Base-by-base conservation (phyloP, 768 basidiomycete species). In the Tylopilus vinaceipallidus region DNA sequence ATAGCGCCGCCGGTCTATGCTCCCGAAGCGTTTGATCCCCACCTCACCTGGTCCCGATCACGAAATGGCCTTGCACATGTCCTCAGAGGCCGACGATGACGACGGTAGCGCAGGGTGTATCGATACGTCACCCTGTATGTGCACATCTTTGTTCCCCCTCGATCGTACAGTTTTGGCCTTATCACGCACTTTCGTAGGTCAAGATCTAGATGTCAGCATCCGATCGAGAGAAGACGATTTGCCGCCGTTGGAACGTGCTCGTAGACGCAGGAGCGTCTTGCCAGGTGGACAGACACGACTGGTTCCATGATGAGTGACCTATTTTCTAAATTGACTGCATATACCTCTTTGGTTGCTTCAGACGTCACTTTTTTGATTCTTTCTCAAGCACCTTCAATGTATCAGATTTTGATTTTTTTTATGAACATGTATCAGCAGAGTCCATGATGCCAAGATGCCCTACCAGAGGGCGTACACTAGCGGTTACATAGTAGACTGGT, bases 1-100 rank as follows among this genome's bases (percentile, higher is more conserved):
- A 19, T 57, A 89, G 86, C 83, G 86, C 20, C 84, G 87, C 19
- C 80, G 83, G 42, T 87, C 89, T 4, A 82, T 86, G 76, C 66
- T 89, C 38, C 87, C 88, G 0, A 84, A 80, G 55, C 65, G 79
- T 20, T 71, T 84, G 56, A 69, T 75, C 16, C 71, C 69, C 1
- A 54, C 22, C 13, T 67, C 65, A 5, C 61, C 61, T 0, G 50
- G 43, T 33, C 54, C 58, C 3, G 53, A 22, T 4, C 14, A 24
- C 24, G 55, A 62, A 3, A 34, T 36, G 9, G 40, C 53, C 1
- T 6, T 48, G 23, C 33, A 65, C 39, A 33, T 53, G 49, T 66
- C 66, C 6, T 67, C 58, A 1, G 64, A 66, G 43, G 55, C 46
- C 2, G 66, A 66, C 13, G 61, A 61, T 4, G 68, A 70, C 20